Evolutionary conservation across 495 filamentous ascomycete genomes (phyloP).

Genomic region (Talaromyces borbonicus): DNA sequence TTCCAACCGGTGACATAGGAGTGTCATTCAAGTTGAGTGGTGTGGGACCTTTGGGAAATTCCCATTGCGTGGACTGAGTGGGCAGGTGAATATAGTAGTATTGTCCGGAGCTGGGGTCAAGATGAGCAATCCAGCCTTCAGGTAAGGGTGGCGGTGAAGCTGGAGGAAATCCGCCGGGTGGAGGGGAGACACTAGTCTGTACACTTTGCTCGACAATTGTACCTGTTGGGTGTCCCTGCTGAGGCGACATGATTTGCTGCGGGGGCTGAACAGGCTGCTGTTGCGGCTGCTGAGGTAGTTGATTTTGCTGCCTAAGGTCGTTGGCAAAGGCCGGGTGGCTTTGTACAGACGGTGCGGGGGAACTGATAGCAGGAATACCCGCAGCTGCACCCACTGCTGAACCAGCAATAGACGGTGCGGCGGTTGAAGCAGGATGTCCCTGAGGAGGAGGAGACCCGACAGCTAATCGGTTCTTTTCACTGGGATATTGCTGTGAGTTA

Average conservation of each 20-base stretch:
- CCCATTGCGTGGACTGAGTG: constrained; percentile 96
- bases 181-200: constrained; percentile 33
- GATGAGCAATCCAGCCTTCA: constrained; percentile 96
- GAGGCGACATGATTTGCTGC: constrained; percentile 16
- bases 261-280: constrained; percentile 9
- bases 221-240: constrained; percentile 17
- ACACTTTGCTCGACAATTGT: constrained; percentile 25
- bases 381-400: constrained; percentile 11
- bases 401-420: constrained; percentile 21
- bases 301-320: constrained; percentile 47
- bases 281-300: constrained; percentile 12
- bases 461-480: constrained; percentile 56
- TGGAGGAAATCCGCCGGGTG: constrained; percentile 51
- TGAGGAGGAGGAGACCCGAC: constrained; percentile 15
- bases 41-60: constrained; percentile 88
- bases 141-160: constrained; percentile 84
- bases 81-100: constrained; percentile 99
- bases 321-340: constrained; percentile 85
- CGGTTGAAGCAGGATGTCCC: constrained; percentile 16
- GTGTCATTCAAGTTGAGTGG: constrained; percentile 67
- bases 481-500: constrained; percentile 55
- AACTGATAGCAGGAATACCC: constrained; percentile 8
- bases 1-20: constrained; percentile 70
- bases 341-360: constrained; percentile 38
- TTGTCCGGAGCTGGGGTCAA: constrained; percentile 89